Base-by-base conservation (phyloP, 805 yeast genomes). In the Yamadazyma tumulicola region DNA sequence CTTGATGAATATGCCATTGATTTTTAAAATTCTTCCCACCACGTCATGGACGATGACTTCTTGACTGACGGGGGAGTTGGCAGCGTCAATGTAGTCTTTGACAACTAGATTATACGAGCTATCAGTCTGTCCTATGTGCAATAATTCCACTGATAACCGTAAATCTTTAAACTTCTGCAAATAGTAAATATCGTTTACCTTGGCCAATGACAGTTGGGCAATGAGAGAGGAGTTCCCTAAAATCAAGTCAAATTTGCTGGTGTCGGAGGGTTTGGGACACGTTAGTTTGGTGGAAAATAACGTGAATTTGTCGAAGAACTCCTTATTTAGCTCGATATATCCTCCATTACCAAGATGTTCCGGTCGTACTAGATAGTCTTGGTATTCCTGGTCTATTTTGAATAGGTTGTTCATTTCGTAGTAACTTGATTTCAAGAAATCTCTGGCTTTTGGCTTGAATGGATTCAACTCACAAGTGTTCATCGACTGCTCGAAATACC, bases 101-200 rank as follows among this genome's bases (percentile, higher is more conserved):
- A 34, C 32, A 4, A 43, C 26, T 13, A 19, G 28, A 4, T 29
- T 26, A 17, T 35, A 33, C 11, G 11, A 6, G 19, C 55, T 31
- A 42, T 78, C 81, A 11, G 75, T 39, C 1, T 50, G 37, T 0
- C 72, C 73, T 1, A 57, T 47, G 6, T 37, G 39, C 14, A 78
- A 39, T 15, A 59, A 55, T 51, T 81, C 87, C 22, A 79, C 37
- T 4, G 54, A 49, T 11, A 77, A 26, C 27, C 78, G 56, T 4
- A 73, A 42, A 2, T 79, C 69, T 7, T 55, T 51, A 2, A 76
- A 42, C 10, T 53, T 49, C 1, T 65, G 66, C 23, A 74, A 42
- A 63, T 67, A 70, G 21, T 64, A 36, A 31, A 54, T 43, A 8
- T 34, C 20, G 18, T 11, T 26, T 18, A 4, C 9, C 25, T n/a